phyloP scores from a whole-genome alignment of 225 moss, liverwort and hornwort species.

The Pleurozium schreberi region DNA sequence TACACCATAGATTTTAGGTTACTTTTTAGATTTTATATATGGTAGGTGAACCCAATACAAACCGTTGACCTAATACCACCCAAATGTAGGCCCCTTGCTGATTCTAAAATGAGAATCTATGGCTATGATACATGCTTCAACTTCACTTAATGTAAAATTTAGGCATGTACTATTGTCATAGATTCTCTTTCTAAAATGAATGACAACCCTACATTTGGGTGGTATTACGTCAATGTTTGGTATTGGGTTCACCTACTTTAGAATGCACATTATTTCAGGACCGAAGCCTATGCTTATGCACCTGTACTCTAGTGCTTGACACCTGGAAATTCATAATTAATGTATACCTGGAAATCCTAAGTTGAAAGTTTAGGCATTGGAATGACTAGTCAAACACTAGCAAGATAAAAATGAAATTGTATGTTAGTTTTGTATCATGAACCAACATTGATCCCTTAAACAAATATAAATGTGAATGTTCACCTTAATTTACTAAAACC shows the following conservation, averaged over 20 bases:
- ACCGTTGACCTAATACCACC: too few species aligned
- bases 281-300: not conserved
- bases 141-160: too few species aligned
- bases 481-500: not conserved
- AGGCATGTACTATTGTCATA: too few species aligned
- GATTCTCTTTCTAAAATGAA: too few species aligned
- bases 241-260: too few species aligned
- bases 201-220: too few species aligned
- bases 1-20: not conserved
- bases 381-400: not conserved
- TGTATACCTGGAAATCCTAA: not conserved
- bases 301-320: too few species aligned
- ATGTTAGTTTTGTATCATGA: not conserved
- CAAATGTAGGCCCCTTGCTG: too few species aligned
- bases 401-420: not conserved
- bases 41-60: too few species aligned
- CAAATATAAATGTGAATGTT: rapidly evolving
- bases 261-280: not conserved
- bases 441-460: rapidly evolving
- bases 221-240: too few species aligned
- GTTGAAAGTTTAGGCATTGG: not conserved
- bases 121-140: too few species aligned
- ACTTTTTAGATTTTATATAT: not conserved
- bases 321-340: not conserved
- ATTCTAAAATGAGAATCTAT: too few species aligned